Percentiles rank a stretch among this genome's conserved stretches.
Conservation (phyloP, 306 rosid species). For the Psophocarpus tetragonolobus region DNA sequence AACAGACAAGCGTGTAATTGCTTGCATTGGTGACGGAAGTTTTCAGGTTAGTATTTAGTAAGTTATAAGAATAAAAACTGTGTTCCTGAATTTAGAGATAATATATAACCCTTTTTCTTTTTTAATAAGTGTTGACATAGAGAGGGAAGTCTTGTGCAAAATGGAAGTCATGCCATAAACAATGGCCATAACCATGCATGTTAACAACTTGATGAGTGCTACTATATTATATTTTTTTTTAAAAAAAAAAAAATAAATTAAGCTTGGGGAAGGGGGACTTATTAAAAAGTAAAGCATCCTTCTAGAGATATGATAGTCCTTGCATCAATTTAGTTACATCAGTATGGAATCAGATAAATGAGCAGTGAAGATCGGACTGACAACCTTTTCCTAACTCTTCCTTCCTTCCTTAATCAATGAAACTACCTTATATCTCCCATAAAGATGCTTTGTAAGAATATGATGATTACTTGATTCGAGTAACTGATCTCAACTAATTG, state of each 20-base stretch:
- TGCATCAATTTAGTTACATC: not conserved
- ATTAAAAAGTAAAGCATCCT: not conserved
- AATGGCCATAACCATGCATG: not conserved
- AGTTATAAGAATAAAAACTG: conserved; percentile 6
- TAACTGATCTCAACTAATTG: not conserved
- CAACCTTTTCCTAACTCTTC: too few relatives aligned
- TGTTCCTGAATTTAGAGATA: not conserved
- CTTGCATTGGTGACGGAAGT: conserved; percentile 93
- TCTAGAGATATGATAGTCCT: conserved; percentile 2
- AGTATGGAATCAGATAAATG: not conserved
- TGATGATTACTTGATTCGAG: not conserved
- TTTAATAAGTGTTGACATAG: not conserved
- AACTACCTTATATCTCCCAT: too few relatives aligned
- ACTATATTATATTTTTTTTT: not conserved
- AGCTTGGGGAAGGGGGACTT: not conserved
- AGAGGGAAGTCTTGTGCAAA: not conserved
- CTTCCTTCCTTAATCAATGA: too few relatives aligned
- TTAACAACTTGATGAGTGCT: not conserved
- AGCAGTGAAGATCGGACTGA: too few relatives aligned
- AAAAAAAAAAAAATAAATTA: too few relatives aligned
- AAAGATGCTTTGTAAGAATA: not conserved
- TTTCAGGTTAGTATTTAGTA: conserved; percentile 84
- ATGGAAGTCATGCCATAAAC: conserved; percentile 1
- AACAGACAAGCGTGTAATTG: conserved; percentile 70
- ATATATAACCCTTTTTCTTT: not conserved